Evolutionary conservation across 2,329 filamentous ascomycete species (phyloP), one percentile per base, ranked within the genome.

Genomic region (Pseudogymnoascus sp.): DNA sequence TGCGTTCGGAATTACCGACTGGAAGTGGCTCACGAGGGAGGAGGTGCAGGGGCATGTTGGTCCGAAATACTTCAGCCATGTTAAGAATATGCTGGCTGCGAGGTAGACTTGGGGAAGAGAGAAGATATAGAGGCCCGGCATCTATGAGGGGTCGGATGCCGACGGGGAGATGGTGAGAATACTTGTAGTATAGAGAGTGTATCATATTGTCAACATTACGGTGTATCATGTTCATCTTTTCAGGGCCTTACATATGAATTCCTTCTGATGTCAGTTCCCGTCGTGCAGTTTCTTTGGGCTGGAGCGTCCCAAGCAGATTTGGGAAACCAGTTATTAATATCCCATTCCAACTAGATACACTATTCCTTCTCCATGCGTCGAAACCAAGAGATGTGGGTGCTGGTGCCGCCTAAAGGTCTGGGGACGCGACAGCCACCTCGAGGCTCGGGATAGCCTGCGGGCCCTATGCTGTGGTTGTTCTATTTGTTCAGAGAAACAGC

Each of bases 1-100:
- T 77, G 78, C 80, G 66, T 82, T 89, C 64, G 89, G 88, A 5
- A 80, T 95, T 62, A 81, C 82, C 62, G 91, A 97, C 74, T 99
- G 95, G 79, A 86, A 90, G 78, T 99, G 95, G 95, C 77, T 97
- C 71, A 88, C 90, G 23, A 93, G 89, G 76, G 91, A 96, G 66
- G 95, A 99, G 82, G 82, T 97, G 63, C 75, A 87, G 75, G 79
- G 85, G 69, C 80, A 81, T 67, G 82, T 97, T 51, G 77, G 82
- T 29, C 75, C 77, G 3, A 80, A 83, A 64, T 96, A 96, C 78
- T 96, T 86, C 80, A 82, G 78, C 66, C 82, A 83, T 64, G 83
- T 97, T 67, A 86, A 84, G 77, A 90, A 93, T 74, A 95, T 96
- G 88, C 82, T 97, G 77, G 83, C 86, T 21, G 86, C 91, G 70